Conservation (phyloP, 2,329 filamentous ascomycete genomes). For the Xylaria sp. region DNA sequence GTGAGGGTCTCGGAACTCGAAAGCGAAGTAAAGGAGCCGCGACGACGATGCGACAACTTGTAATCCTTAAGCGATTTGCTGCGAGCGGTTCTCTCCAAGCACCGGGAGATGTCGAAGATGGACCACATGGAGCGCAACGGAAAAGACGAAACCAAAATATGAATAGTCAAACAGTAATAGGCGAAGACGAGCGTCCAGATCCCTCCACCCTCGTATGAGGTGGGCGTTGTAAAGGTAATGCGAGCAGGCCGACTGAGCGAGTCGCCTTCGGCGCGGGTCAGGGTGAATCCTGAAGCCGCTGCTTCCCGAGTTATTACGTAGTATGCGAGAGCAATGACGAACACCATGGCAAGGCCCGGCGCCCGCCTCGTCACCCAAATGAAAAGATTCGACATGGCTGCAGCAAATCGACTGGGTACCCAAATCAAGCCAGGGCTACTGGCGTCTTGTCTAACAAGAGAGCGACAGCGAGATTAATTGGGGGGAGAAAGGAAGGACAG, state of each 20-base stretch:
- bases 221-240: constrained; percentile 47
- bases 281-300: constrained; percentile 56
- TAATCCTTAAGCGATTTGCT: constrained; percentile 60
- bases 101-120: constrained; percentile 66
- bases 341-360: constrained; percentile 66
- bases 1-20: constrained; percentile 67
- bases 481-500: constrained; percentile 36
- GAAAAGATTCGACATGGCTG: constrained; percentile 63
- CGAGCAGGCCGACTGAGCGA: constrained; percentile 51
- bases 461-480: constrained; percentile 36
- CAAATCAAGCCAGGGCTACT: constrained; percentile 39
- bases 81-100: constrained; percentile 59
- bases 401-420: constrained; percentile 41
- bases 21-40: constrained; percentile 64
- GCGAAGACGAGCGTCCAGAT: constrained; percentile 67
- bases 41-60: constrained; percentile 60
- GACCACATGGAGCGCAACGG: constrained; percentile 71
- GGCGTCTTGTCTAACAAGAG: constrained; percentile 35
- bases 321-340: constrained; percentile 61
- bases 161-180: constrained; percentile 73
- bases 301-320: constrained; percentile 66
- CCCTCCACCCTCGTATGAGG: constrained; percentile 56
- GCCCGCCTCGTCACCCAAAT: constrained; percentile 64
- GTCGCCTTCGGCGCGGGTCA: constrained; percentile 55
- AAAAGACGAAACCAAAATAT: constrained; percentile 72